Base-by-base conservation (phyloP, 1,139 yeast genomes). In the Chernovozyma aurita region DNA sequence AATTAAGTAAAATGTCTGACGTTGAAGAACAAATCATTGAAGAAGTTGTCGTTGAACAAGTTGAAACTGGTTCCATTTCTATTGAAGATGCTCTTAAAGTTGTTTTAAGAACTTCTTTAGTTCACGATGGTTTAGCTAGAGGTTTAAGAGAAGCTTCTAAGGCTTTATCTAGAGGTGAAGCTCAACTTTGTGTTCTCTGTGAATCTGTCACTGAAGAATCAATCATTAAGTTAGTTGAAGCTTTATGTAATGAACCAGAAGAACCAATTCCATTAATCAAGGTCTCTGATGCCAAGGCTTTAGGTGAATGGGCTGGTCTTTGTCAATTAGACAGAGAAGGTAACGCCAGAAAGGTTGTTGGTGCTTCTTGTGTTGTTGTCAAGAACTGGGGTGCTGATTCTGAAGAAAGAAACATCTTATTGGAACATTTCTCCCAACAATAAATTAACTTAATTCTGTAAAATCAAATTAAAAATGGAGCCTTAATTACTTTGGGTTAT, bases 271-370 rank as follows among this genome's bases (percentile, higher is more conserved):
- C 98, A 63, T 81, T 92, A 73, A 85, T 94, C 83, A 92, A 92
- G 85, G 97, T 92, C 59, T 87, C 97, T 59, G 98, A 94, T 70
- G 96, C 97, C 68, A 92, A 92, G 85, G 87, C 87, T 79, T 85
- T 92, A 68, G 99, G 99, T 81, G 97, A 92, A 80, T 92, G 98
- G 99, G 98, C 97, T 65, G 99, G 99, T 83, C 82, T 92, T 61
- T 94, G 97, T 79, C 92, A 88, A 78, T 84, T 92, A 64, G 98
- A 92, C 95, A 88, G 96, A 79, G 98, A 92, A 65, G 99, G 98
- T 77, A 88, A 90, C 81, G 97, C 97, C 77, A 88, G 97, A 82
- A 92, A 92, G 88, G 97, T 92, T 63, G 98, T 94, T 70, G 98
- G 97, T 77, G 95, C 97, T 73, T 90, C 97, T 63, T 92, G 95